Evolutionary conservation across 1,284 basidiomycete genomes (phyloP).

Genomic region (Cystobasidiaceae sp.): DNA sequence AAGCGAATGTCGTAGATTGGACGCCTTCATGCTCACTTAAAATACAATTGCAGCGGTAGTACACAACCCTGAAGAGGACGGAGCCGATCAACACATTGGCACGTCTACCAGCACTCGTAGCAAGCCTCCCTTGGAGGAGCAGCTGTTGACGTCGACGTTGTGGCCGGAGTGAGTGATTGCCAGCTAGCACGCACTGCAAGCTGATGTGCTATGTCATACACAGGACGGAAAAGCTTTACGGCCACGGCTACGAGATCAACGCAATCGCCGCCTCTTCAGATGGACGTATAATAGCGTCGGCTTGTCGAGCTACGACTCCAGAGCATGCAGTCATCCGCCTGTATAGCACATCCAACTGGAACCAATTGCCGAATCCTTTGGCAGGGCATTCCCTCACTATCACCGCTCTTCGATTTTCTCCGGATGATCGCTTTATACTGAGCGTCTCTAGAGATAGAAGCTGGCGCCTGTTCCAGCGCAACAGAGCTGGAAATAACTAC

Average conservation of each 20-base stretch:
- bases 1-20: neutral
- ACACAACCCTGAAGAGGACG: constrained; percentile 13
- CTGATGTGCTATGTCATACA: neutral
- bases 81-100: constrained; percentile 18
- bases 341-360: constrained; percentile 65
- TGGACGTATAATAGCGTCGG: constrained; percentile 73
- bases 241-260: constrained; percentile 93
- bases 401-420: constrained; percentile 82
- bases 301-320: constrained; percentile 77
- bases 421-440: constrained; percentile 69
- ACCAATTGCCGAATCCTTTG: constrained; percentile 55
- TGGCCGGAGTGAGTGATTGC: constrained; percentile 79
- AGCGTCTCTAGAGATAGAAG: constrained; percentile 86
- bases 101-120: constrained; percentile 25
- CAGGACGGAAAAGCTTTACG: constrained; percentile 82
- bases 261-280: constrained; percentile 67
- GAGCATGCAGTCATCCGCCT: constrained; percentile 87
- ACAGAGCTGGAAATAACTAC: constrained; percentile 33
- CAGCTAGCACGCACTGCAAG: neutral
- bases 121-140: constrained; percentile 53
- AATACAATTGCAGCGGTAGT: neutral
- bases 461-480: constrained; percentile 73
- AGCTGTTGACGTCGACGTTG: constrained; percentile 72
- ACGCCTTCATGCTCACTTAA: neutral
- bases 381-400: constrained; percentile 83